Evolutionary conservation across 2,329 filamentous ascomycete genomes (phyloP), one percentile per base, ranked within the genome.

Genomic region (Fusarium miscanthi): DNA sequence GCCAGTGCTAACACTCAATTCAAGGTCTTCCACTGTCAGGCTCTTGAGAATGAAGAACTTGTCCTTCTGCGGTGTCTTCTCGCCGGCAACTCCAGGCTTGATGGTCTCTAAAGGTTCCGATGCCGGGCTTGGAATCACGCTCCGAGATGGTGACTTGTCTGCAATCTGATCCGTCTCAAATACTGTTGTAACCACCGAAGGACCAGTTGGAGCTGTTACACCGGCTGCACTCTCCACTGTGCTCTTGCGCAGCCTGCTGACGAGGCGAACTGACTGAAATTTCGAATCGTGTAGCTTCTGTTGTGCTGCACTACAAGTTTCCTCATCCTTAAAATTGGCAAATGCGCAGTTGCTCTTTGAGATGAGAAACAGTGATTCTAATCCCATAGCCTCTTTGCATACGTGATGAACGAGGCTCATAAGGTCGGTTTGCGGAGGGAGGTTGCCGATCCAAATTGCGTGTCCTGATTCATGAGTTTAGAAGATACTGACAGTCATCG

Each of bases 261-360:
- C 95, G 8, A 98, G 87, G 31, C 94, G 89, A 23, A 96, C 93
- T 0, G 93, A 92, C 76, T 95, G 90, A 76, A 98, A 98, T 62
- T 92, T 91, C 3, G 94, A 97, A 78, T 98, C 95, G 80, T 98
- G 94, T 48, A 98, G 92, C 74, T 93, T 91, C 49, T 90, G 88
- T 84, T 97, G 93, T 0, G 95, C 95, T 13, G 89, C 87, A 11
- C 88, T 83, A 78, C 94, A 98, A 9, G 90, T 90, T 6, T 86
- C 83, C 76, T 97, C 94, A 56, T 94, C 92, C 70, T 91, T 93
- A 80, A 97, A 98, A 78, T 98, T 98, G 73, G 97, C 94, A 83
- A 98, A 98, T 0, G 95, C 95, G 78, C 95, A 98, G 79, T 98
- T 98, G 80, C 95, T 98, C 81, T 98, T 98, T 0, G 95, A 95